Evolutionary conservation across 2,329 filamentous ascomycete genomes (phyloP).

Genomic region (Sphaerulina vaccinii): DNA sequence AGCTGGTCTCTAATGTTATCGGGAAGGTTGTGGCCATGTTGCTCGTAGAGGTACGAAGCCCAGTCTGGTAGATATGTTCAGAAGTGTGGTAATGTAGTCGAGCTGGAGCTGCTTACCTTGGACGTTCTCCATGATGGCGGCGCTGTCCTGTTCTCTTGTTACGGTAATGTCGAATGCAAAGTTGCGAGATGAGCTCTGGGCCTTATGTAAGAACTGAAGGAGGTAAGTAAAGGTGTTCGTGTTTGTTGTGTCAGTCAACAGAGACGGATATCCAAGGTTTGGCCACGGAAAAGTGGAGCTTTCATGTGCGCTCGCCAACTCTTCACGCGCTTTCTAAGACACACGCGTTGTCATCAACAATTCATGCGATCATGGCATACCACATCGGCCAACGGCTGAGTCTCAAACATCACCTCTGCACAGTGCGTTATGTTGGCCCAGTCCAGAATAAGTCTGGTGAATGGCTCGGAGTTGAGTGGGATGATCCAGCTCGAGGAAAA

Average conservation of each 20-base stretch:
- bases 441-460: conserved; percentile 72
- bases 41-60: conserved; percentile 32
- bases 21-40: conserved; percentile 15
- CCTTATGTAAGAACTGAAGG: too few species aligned
- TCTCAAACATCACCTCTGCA: conserved; percentile 74
- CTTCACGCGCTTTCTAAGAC: not conserved
- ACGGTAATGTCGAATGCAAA: not conserved
- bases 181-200: not conserved
- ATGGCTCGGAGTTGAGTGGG: conserved; percentile 98
- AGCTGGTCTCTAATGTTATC: conserved; percentile 7
- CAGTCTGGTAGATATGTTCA: conserved; percentile 29
- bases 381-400: conserved; percentile 70
- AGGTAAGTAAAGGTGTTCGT: not conserved
- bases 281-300: not conserved
- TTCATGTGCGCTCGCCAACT: not conserved
- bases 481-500: conserved; percentile 81
- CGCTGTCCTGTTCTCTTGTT: not conserved
- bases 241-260: not conserved
- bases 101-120: conserved; percentile 27
- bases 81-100: not conserved
- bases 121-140: conserved; percentile 31
- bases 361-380: conserved; percentile 13
- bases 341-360: not conserved
- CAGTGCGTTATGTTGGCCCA: conserved; percentile 76
- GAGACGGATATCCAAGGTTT: not conserved